These are phyloP conservation scores for Articulospora tetracladia DNA, from an alignment of 495 filamentous ascomycete genomes.

Conservation along the genomic window DNA sequence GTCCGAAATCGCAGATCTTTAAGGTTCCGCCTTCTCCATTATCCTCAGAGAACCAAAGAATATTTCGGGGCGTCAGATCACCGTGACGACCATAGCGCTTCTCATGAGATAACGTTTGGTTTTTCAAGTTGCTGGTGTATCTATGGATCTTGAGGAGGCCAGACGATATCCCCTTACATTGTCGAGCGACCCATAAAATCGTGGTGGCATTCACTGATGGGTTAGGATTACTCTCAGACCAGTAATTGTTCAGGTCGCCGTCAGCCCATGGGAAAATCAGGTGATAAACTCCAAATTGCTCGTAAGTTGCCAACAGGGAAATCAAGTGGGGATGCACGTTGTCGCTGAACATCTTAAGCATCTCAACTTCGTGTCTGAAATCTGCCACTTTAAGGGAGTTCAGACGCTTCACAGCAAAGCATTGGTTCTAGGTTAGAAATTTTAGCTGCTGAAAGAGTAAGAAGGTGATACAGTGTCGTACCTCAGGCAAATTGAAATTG, in stretches of 20 bases:
- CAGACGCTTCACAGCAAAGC: slow-evolving; percentile 12
- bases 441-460: neutral
- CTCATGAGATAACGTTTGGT: too few relatives aligned
- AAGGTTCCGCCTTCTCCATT: too few relatives aligned
- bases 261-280: slow-evolving; percentile 28
- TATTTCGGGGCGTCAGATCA: too few relatives aligned
- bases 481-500: slow-evolving; percentile 6
- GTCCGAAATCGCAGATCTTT: slow-evolving; percentile 10
- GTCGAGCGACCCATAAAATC: slow-evolving; percentile 13
- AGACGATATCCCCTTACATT: slow-evolving; percentile 11
- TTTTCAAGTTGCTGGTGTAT: slow-evolving; percentile 1
- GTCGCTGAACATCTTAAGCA: slow-evolving; percentile 25
- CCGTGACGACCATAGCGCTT: too few relatives aligned
- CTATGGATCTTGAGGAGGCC: slow-evolving; percentile 11
- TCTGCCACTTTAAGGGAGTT: neutral
- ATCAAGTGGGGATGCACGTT: slow-evolving; percentile 24
- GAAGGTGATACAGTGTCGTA: neutral
- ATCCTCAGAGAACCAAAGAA: too few relatives aligned
- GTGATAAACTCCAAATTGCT: slow-evolving; percentile 12
- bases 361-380: slow-evolving; percentile 21
- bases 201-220: slow-evolving; percentile 3
- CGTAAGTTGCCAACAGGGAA: slow-evolving; percentile 23
- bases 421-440: neutral
- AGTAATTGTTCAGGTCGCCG: slow-evolving; percentile 21
- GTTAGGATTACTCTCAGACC: neutral